Base-by-base conservation (phyloP, 164 flowering plant species). In the Chloranthus sessilifolius region DNA sequence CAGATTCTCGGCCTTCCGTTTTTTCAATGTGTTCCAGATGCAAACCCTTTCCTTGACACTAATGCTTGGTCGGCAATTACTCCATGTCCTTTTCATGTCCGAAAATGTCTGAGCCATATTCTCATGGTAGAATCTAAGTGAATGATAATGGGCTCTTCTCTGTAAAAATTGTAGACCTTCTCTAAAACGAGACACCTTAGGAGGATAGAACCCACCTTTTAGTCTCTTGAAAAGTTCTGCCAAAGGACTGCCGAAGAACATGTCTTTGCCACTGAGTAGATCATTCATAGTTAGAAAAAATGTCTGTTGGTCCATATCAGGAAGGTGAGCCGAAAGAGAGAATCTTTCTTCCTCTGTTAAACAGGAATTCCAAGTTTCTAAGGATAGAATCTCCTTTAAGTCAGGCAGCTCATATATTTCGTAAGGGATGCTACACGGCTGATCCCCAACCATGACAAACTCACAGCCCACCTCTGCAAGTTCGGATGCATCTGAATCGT, bases 291-390 rank as follows among this genome's bases (percentile, higher is more conserved):
- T 72, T 43, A 58, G 15, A 53, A 61, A 57, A 52, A 67, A 67
- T 15, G 69, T 67, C 14, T 64, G 62, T 49, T 64, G 70, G 53
- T 67, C 70, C 70, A 72, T 55, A 61, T 72, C 69, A 5, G 72
- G 76, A 38, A 72, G 60, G 47, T 57, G 64, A 24, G 62, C 64
- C 3, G 76, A 58, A n/a, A 72, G 65, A 36, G 46, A 53, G 41
- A 61, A 64, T 61, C 67, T 72, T 47, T 67, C 70, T 39, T 64
- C 70, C 21, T 72, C 76, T 7, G 70, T 72, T 50, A 72, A 58
- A 43, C 56, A 61, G 1, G 57, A 64, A 55, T 72, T 72, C 72
- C 72, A 72, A 17, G 72, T 61, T 29, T 72, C 67, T 15, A 64
- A 33, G 11, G 72, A 72, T 45, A 72, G 56, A 46, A 72, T 61